These are phyloP conservation scores for Cercospora sp. DNA, from an alignment of 2,329 filamentous ascomycete species.

Conservation along the genomic window DNA sequence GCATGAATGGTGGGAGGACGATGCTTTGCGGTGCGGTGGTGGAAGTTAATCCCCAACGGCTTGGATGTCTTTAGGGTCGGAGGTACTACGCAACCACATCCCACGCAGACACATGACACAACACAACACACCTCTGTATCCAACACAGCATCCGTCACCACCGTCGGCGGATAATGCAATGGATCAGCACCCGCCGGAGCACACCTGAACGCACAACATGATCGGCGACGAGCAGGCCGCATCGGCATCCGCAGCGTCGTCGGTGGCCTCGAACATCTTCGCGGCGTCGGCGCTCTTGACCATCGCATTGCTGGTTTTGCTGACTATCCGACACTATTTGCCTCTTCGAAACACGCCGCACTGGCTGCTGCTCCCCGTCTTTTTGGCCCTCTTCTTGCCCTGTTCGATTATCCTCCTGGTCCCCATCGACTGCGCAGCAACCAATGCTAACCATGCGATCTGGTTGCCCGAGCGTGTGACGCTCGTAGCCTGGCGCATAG, in stretches of 20 bases:
- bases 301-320: conserved; percentile 74
- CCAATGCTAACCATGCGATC: conserved; percentile 64
- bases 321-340: conserved; percentile 86
- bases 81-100: neutral
- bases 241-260: conserved; percentile 51
- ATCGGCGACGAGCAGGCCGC: conserved; percentile 5
- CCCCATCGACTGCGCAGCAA: conserved; percentile 80
- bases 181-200: neutral
- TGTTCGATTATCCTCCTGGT: conserved; percentile 89
- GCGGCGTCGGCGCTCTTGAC: conserved; percentile 68
- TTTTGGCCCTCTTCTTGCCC: conserved; percentile 91
- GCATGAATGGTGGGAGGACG: neutral
- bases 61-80: neutral
- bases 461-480: conserved; percentile 80
- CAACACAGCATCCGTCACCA: neutral
- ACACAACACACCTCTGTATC: neutral
- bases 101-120: neutral
- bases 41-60: neutral
- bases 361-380: conserved; percentile 87
- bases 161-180: neutral
- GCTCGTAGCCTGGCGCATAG: conserved; percentile 88
- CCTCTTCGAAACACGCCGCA: conserved; percentile 86
- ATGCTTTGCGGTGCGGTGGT: neutral
- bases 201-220: neutral
- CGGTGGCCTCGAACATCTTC: conserved; percentile 79